Evolutionary conservation across 495 filamentous ascomycete species (phyloP), one percentile per base, ranked within the genome.

Genomic region (Hyphodiscus hymeniophilus): DNA sequence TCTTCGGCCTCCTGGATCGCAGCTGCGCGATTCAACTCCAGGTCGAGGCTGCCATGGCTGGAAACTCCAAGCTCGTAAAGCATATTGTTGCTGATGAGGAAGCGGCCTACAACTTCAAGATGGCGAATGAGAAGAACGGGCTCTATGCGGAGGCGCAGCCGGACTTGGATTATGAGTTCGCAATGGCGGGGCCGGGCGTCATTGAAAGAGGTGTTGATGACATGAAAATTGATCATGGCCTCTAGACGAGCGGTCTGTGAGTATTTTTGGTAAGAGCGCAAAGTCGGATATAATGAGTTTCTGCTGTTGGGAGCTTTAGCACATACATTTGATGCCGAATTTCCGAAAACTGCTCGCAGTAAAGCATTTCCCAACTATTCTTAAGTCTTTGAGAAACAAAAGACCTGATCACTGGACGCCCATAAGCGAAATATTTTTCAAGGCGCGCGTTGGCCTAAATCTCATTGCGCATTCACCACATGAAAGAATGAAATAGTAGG

Each of bases 31-130:
- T 73, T 15, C 69, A 79, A 54, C 49, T 78, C 7, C 55, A 63
- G 26, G 69, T 68, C 32, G 73, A 78, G 48, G 72, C 73, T 10
- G 74, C 75, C 15, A 54, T 50, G n/a, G 62, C 64, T 28, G 59
- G 60, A 22, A 60, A 60, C 15, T 56, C 50, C 7, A 48, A 63
- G 2, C 41, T 66, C 12, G 35, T 56, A 22, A 75, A 70, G 59
- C 50, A 60, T 26, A 36, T 74, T 24, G 68, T 76, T 42, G 61
- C 58, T 34, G 68, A 76, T 52, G 71, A 74, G 39, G 72, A 76
- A 53, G 75, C 74, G 5, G 67, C 61, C 3, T 72, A 66, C 55
- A 75, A 74, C 45, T 75, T 71, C 54, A 67, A 66, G 50, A 72
- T 73, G 68, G 72, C 68, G 24, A 71, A 66, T 56, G 70, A 75